phyloP scores from a whole-genome alignment of 768 basidiomycete genomes.

The Lactarius sanguifluus region DNA sequence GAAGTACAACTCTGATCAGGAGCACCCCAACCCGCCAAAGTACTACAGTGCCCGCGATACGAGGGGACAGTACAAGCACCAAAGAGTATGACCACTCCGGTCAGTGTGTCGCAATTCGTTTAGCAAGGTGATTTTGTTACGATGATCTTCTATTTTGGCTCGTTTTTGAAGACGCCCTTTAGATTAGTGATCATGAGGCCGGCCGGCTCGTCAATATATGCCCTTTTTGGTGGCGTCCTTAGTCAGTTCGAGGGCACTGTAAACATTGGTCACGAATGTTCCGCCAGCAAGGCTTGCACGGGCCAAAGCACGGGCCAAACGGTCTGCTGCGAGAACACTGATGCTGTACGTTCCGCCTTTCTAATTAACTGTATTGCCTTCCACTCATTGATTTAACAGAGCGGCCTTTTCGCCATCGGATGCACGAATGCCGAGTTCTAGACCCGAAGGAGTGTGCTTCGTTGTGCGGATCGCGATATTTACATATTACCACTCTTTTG shows the following conservation, averaged over 20 bases:
- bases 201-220: not conserved
- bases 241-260: too few species aligned
- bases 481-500: slow-evolving; percentile 19
- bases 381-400: not conserved
- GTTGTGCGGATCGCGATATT: not conserved
- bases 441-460: not conserved
- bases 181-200: not conserved
- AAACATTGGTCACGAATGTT: not conserved
- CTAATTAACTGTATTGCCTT: too few species aligned
- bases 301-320: too few species aligned
- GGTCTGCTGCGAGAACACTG: not conserved
- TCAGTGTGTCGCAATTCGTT: not conserved
- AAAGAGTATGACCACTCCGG: not conserved
- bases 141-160: not conserved
- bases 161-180: not conserved
- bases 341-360: not conserved
- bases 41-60: not conserved
- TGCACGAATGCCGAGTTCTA: not conserved
- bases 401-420: not conserved
- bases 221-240: not conserved
- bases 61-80: not conserved
- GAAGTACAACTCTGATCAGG: not conserved
- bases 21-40: not conserved
- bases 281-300: not conserved
- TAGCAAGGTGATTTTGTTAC: not conserved